Evolutionary conservation across 805 yeast genomes (phyloP).

Genomic region (Limtongozyma cylindracea): DNA sequence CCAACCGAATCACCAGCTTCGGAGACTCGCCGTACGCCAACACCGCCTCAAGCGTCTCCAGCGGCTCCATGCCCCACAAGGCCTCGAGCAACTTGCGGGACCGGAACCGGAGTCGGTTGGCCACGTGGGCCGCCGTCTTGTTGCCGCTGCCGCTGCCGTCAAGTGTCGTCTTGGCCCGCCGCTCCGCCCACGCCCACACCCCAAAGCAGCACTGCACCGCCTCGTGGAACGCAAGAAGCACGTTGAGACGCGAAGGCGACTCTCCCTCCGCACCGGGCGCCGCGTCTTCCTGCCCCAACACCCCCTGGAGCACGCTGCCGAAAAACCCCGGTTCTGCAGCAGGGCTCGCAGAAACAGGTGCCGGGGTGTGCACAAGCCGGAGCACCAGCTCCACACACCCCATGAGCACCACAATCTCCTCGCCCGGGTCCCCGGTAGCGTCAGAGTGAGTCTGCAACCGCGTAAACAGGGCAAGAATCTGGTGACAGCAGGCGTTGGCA

Average conservation of each 20-base stretch:
- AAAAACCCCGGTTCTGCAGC: conserved; percentile 26
- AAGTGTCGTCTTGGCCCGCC: no score
- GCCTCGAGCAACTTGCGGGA: conserved; percentile 41
- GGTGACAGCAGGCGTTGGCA: no score
- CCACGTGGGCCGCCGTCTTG: conserved; percentile 14
- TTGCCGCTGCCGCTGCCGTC: no score
- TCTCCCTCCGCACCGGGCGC: conserved; percentile 25
- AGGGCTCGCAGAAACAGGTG: no score
- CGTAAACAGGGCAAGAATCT: no score
- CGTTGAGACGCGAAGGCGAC: conserved; percentile 25
- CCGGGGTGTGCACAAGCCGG: no score
- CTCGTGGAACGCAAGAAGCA: conserved; percentile 38
- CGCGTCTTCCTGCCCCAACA: conserved; percentile 50
- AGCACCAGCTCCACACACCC: no score
- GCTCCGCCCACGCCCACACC: conserved; percentile 61
- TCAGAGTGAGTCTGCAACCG: no score
- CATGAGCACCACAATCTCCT: no score
- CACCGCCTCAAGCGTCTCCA: conserved; percentile 47
- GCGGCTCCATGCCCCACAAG: conserved; percentile 39
- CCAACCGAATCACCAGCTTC: no score
- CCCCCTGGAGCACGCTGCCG: conserved; percentile 53
- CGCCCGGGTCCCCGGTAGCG: no score
- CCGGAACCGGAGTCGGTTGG: conserved; percentile 36
- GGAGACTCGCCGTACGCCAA: no score
- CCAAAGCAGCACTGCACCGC: conserved; percentile 26